Base-by-base conservation (phyloP, 129 eudicot genomes). In the Tagetes patula region DNA sequence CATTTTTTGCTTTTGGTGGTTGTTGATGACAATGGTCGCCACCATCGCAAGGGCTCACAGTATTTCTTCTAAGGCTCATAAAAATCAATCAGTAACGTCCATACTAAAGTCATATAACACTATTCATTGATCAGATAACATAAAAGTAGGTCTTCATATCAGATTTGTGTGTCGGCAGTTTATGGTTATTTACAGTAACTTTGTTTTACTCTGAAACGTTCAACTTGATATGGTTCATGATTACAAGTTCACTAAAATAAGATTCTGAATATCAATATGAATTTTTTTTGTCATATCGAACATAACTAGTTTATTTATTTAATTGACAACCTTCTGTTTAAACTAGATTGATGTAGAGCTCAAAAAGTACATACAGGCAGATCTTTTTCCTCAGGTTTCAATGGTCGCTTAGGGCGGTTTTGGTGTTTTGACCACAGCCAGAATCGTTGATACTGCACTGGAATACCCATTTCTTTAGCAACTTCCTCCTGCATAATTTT, bases 401-500 rank as follows among this genome's bases (percentile, higher is more conserved):
- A 80, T 32, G 92, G 96, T 54, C 92, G 87, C 61, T 89, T 84
- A 42, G 92, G 96, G 14, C 96, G 87, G 68, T 91, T 87, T 76
- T 84, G 89, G 52, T 89, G 86, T 70, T 85, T 87, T 77, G 91
- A 86, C 97, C 97, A 91, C 46, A 85, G 49, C 97, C 95, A 91
- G 77, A 87, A 88, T 45, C 97, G 89, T 31, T 85, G 97, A 77
- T 77, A 80, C 66, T 85, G 86, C 79, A 91, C 95, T 40, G 97
- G 91, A 72, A 91, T 75, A 40, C 91, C 89, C 60, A 91, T 84
- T 71, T 88, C 90, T 72, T 88, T 91, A 45, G 95, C 96, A 70
- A 89, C 91, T 68, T 84, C 86, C 67, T 86, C 96, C 96, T 89
- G 85, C 49, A 73, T 53, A 72, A 53, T 5, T 14, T 14, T 53